Evolutionary conservation across 768 basidiomycete species (phyloP), one percentile per base, ranked within the genome.

Genomic region (Phylloporus arenicola): DNA sequence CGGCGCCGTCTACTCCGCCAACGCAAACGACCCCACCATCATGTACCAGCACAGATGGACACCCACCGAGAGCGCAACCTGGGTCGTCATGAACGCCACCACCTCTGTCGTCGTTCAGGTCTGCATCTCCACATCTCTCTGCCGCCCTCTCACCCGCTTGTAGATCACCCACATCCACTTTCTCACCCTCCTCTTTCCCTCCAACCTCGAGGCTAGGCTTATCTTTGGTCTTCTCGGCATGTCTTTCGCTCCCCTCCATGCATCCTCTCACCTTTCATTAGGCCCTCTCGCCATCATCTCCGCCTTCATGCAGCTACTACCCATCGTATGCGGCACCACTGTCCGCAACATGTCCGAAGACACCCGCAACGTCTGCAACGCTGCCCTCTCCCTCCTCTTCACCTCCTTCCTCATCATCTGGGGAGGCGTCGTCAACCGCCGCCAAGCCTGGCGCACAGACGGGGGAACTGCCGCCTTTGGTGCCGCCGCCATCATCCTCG

Each of bases 101-200:
- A 87, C 86, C 2, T 86, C 86, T 1, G 86, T 82, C 10, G 70
- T 94, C 42, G 88, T 92, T 16, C 92, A 96, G 78, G 94, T 90
- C 52, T 50, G 80, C 30, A 30, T 40, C 38, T 34, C 11, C 25
- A 14, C 9, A 8, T 35, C 10, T 7, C 8, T 20, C 30, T 11
- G 25, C 31, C 25, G n/a, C 16, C 3, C 25, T 30, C 45, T 51
- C 50, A 47, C 43, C 1, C 20, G 7, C 13, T 46, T 16, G 1
- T 62, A 97, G 92, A 87, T 92, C 44, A 95, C 96, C 0, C 94
- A 98, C 64, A 96, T 99, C 44, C 96, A 98, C 67, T 97, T 98
- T 68, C 76, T 99, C 47, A 95, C 96, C 7, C 77, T 98, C 11
- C 76, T 99, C 10, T 99, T 90, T 65, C 96, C 96, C 7, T 97